phyloP scores from a whole-genome alignment of 768 basidiomycete species.

The Calocybe cyanea region DNA sequence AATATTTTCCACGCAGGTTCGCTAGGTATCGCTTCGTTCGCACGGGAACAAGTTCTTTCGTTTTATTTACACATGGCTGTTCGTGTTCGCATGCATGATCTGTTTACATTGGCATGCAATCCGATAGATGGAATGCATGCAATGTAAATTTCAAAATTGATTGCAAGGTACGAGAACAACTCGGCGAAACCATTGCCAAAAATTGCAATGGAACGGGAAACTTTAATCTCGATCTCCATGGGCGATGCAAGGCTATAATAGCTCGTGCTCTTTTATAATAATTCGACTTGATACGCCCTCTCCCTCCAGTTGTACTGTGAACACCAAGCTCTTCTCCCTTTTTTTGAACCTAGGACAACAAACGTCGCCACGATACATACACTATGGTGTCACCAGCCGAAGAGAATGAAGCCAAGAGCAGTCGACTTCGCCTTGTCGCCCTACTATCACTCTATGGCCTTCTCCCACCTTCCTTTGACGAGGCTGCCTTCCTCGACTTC shows the following conservation, averaged over 20 bases:
- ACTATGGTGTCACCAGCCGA: constrained; percentile 5
- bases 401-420: constrained; percentile 10
- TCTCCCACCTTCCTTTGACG: constrained; percentile 16
- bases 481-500: constrained; percentile 15
- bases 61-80: too few relatives aligned
- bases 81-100: too few relatives aligned
- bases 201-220: neutral
- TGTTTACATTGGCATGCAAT: too few relatives aligned
- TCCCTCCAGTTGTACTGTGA: too few relatives aligned
- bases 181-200: constrained; percentile 10
- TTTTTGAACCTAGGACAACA: too few relatives aligned
- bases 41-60: too few relatives aligned
- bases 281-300: neutral
- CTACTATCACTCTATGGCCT: constrained; percentile 18
- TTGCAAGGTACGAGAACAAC: neutral
- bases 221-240: constrained; percentile 7
- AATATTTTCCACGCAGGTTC: too few relatives aligned
- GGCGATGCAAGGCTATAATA: neutral
- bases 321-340: too few relatives aligned
- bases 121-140: too few relatives aligned
- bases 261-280: too few relatives aligned
- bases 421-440: constrained; percentile 16
- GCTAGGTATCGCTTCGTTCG: too few relatives aligned
- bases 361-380: neutral
- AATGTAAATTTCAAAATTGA: too few relatives aligned